phyloP scores from a whole-genome alignment of 768 basidiomycete species.

The Rhizopogon sp. region DNA sequence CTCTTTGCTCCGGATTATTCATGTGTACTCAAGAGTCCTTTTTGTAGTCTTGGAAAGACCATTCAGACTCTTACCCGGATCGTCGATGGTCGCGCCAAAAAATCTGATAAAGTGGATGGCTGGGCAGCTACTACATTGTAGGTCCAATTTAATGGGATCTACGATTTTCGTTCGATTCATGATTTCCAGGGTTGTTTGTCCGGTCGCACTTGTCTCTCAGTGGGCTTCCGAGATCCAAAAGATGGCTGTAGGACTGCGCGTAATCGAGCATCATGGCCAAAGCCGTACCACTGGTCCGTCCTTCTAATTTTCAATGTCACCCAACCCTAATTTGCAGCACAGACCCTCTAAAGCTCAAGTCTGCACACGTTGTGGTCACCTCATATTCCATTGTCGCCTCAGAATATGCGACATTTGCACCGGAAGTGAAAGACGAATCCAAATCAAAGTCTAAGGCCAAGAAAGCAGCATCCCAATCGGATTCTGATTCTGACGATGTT shows the following conservation, averaged over 20 bases:
- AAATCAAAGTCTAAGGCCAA: constrained; percentile 39
- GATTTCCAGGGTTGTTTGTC: constrained; percentile 70
- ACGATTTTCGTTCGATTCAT: neutral
- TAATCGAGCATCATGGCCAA: constrained; percentile 82
- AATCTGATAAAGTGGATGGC: constrained; percentile 65
- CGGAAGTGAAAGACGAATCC: constrained; percentile 50
- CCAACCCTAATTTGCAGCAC: neutral
- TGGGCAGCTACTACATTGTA: constrained; percentile 72
- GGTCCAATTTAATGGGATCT: constrained; percentile 16
- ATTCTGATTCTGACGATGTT: constrained; percentile 32
- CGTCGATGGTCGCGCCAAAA: constrained; percentile 70
- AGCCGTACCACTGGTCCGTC: constrained; percentile 60
- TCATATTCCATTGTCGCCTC: constrained; percentile 83
- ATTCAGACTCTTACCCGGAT: constrained; percentile 89
- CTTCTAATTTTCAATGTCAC: neutral
- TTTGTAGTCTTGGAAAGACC: constrained; percentile 73
- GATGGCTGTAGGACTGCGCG: constrained; percentile 59
- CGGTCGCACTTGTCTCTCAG: constrained; percentile 82
- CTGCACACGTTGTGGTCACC: constrained; percentile 74
- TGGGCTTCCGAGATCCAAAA: constrained; percentile 86
- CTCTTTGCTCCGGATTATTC: neutral
- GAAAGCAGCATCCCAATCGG: constrained; percentile 17
- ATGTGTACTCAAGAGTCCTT: neutral
- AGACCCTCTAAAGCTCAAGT: constrained; percentile 54
- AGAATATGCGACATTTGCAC: constrained; percentile 57